Evolutionary conservation across 495 filamentous ascomycete species (phyloP), one percentile per base, ranked within the genome.

Genomic region (Darksidea phi): DNA sequence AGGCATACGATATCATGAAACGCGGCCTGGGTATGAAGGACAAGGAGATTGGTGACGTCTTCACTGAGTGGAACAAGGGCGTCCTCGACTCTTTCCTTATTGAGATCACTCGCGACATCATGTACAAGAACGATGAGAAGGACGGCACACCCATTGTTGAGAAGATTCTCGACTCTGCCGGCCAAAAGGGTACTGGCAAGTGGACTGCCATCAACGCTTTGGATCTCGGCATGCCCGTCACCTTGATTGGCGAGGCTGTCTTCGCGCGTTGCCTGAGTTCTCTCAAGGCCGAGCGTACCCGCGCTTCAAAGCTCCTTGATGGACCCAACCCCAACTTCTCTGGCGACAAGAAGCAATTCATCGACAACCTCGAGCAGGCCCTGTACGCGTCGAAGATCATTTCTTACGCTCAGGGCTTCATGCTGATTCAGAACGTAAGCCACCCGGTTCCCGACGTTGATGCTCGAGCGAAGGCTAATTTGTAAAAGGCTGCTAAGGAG

Each of bases 1-100:
- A 98, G 94, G 94, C 95, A 64, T 98, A 98, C 79, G 94, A 98
- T 74, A 94, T 98, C 77, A 88, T 98, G 84, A 97, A 96, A 84
- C 93, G 95, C 63, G 94, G 95, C 74, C 82, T 97, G 37, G 88
- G 88, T 48, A 72, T 98, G 73, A 74, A 75, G 65, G 78, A 83
- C 79, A 92, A 92, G 80, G 95, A 97, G 79, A 97, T 97, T 57
- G 92, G 90, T 50, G 91, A 97, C 72, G 86, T 93, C 67, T 88
- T 97, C 73, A 79, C 85, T 71, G 87, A 95, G 80, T 98, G 94
- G 94, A 98, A 98, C 85, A 95, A 83, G 72, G 94, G 94, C 71
- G 95, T 98, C 63, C 82, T 98, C 47, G 94, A 98, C 81, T 98
- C 94, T 23, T 98, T 98, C 89, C 84, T 98, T 58, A 96, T 98